Evolutionary conservation across 345 rosid genomes (phyloP), one percentile per base, ranked within the genome.

Genomic region (Acer negundo): DNA sequence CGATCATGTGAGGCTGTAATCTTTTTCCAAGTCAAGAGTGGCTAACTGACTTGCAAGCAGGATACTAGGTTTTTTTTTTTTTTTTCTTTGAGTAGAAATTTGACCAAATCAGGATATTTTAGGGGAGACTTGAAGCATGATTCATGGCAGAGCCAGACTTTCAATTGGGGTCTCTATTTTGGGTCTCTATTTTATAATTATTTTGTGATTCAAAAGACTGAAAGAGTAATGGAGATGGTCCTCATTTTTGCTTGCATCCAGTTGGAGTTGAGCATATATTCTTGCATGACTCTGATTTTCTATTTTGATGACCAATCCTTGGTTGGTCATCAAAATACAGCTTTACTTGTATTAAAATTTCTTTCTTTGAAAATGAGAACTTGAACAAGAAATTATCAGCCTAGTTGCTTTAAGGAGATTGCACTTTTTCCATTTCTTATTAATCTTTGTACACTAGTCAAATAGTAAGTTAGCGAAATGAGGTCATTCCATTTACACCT

Each of bases 311-410:
- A 35, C 38, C 38, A 35, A 35, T 44, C 28, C 11, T 38, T 20
- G 51, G 67, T 38, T 20, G 51, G 67, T 59, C 75, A 59, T 73
- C 55, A 59, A 40, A 13, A 22, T 22, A 73, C 66, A 40, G 35
- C 67, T 73, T 7, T 6, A 20, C 31, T 38, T n/a, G 26, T 1
- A 59, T 20, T n/a, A 6, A 38, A 35, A 66, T 17, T 66, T 66
- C 24, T 7, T 53, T 53, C n/a, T 53, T 53, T 53, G 58, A 53
- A 53, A 53, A 53, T 53, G n/a, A 53, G 8, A 53, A 53, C 58
- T 53, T 53, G 55, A 19, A 3, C 55, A 13, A 51, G 55, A 53
- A 51, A 51, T 51, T 51, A 51, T 51, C 56, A 51, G 3, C 10
- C 0, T 51, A 51, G 56, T 51, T 51, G n/a, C 56, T 51, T 15